A percentile compares a stretch with the other conserved stretches of the same genome.
phyloP scores from a whole-genome alignment of 768 basidiomycete species.

The Rhodosporidiobolus sp. region DNA sequence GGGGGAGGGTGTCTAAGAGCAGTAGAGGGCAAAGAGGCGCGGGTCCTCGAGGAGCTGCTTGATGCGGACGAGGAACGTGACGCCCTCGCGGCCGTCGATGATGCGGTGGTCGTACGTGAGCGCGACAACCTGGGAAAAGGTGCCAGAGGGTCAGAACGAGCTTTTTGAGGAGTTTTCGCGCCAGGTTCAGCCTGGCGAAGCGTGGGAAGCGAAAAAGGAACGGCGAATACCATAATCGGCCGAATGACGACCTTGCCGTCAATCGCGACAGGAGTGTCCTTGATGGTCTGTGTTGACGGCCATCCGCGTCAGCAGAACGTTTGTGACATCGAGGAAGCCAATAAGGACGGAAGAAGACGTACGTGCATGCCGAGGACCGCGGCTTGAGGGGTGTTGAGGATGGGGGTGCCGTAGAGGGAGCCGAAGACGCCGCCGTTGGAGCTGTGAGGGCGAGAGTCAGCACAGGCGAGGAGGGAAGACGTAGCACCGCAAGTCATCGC shows the following conservation, averaged over 20 bases:
- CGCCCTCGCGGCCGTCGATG: constrained; percentile 83
- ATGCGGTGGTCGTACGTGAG: constrained; percentile 81
- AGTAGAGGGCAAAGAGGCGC: constrained; percentile 43
- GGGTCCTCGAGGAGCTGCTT: constrained; percentile 94
- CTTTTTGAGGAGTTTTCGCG: too few species aligned
- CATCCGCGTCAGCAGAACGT: too few species aligned
- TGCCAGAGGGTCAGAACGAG: too few species aligned
- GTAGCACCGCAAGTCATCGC: too few species aligned
- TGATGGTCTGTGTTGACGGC: constrained; percentile 80
- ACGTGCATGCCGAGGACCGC: constrained; percentile 95
- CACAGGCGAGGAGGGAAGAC: background rate
- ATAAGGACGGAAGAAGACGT: too few species aligned
- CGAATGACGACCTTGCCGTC: constrained; percentile 93
- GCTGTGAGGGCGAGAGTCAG: constrained; percentile 52
- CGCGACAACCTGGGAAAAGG: constrained; percentile 53
- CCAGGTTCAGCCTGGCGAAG: too few species aligned
- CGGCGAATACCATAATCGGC: constrained; percentile 74
- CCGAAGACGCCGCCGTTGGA: constrained; percentile 99
- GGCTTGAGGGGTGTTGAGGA: constrained; percentile 93
- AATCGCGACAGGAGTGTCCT: constrained; percentile 74
- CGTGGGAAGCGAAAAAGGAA: background rate
- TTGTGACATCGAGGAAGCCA: too few species aligned
- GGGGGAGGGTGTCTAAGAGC: constrained; percentile 6
- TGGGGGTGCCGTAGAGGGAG: constrained; percentile 94
- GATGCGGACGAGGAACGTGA: constrained; percentile 93